Percentiles rank a stretch among this genome's conserved stretches.
These are phyloP conservation scores for Apiospora arundinis DNA, from an alignment of 2,329 filamentous ascomycete species.

Conservation along the genomic window DNA sequence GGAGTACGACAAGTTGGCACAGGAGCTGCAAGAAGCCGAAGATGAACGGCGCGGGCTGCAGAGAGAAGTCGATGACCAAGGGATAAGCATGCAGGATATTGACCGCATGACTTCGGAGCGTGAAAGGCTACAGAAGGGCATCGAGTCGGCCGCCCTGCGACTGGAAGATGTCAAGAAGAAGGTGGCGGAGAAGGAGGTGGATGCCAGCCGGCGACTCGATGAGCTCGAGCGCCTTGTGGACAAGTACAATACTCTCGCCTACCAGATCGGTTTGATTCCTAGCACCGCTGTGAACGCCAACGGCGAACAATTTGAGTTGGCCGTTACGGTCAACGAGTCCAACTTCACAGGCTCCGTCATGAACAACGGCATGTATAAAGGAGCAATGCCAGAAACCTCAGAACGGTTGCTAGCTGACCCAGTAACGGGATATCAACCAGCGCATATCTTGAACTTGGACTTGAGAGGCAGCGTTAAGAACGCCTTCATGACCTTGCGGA, in stretches of 20 bases:
- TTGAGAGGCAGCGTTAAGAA: constrained; percentile 82
- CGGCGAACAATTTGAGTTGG: constrained; percentile 83
- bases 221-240: constrained; percentile 91
- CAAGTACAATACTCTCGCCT: constrained; percentile 91
- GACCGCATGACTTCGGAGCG: constrained; percentile 98
- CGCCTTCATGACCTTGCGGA: constrained; percentile 78
- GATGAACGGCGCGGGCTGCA: constrained; percentile 82
- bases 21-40: constrained; percentile 80
- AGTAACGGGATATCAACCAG: constrained; percentile 86
- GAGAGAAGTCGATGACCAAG: constrained; percentile 86
- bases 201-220: constrained; percentile 84
- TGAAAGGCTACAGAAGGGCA: constrained; percentile 87
- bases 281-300: constrained; percentile 84
- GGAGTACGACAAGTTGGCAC: constrained; percentile 79
- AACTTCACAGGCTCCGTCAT: constrained; percentile 75
- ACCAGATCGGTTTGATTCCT: constrained; percentile 91
- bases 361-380: constrained; percentile 51
- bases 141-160: constrained; percentile 76
- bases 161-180: constrained; percentile 86
- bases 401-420: constrained; percentile 84
- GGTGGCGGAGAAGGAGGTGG: constrained; percentile 85
- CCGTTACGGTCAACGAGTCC: constrained; percentile 79
- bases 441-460: constrained; percentile 87
- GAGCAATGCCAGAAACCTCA: constrained; percentile 51
- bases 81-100: constrained; percentile 97